Percentiles rank a stretch among this genome's conserved stretches.
phyloP scores from a whole-genome alignment of 345 rosid genomes.

The Acer campestre region DNA sequence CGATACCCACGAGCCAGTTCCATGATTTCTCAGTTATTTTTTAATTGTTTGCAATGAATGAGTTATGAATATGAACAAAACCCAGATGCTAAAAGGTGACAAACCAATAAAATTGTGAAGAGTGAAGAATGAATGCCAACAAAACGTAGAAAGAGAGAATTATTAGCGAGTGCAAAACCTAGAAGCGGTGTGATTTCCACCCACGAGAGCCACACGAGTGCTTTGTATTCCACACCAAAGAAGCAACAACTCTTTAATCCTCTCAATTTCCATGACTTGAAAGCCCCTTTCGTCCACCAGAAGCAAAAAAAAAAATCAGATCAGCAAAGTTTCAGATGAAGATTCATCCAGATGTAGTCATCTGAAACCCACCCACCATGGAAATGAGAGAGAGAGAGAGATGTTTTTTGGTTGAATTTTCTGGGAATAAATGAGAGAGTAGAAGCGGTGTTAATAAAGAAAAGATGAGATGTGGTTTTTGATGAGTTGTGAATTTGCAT shows the following conservation, averaged over 20 bases:
- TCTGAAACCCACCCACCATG: slow-evolving; percentile 11
- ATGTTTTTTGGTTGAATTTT: neutral
- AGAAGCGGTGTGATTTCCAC: slow-evolving; percentile 69
- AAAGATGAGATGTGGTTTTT: neutral
- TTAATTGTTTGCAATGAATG: neutral
- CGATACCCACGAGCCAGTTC: slow-evolving; percentile 26
- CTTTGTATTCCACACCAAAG: slow-evolving; percentile 43
- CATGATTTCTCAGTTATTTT: slow-evolving; percentile 13
- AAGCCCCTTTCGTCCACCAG: neutral
- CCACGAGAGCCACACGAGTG: slow-evolving; percentile 53
- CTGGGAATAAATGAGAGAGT: neutral
- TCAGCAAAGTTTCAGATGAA: neutral
- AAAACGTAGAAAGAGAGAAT: slow-evolving; percentile 1
- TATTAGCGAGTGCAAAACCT: slow-evolving; percentile 60
- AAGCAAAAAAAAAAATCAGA: slow-evolving; percentile 11
- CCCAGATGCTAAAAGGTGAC: slow-evolving; percentile 20
- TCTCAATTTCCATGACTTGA: slow-evolving; percentile 41
- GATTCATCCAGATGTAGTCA: slow-evolving; percentile 11
- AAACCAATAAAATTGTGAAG: slow-evolving; percentile 5
- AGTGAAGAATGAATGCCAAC: slow-evolving; percentile 4
- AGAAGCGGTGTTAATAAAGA: neutral
- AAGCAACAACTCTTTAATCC: slow-evolving; percentile 44
- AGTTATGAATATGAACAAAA: neutral
- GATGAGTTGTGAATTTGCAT: neutral
- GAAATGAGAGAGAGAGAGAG: neutral